Evolutionary conservation across 2,329 filamentous ascomycete genomes (phyloP), one percentile per base, ranked within the genome.

Genomic region (Pseudogymnoascus sp.): DNA sequence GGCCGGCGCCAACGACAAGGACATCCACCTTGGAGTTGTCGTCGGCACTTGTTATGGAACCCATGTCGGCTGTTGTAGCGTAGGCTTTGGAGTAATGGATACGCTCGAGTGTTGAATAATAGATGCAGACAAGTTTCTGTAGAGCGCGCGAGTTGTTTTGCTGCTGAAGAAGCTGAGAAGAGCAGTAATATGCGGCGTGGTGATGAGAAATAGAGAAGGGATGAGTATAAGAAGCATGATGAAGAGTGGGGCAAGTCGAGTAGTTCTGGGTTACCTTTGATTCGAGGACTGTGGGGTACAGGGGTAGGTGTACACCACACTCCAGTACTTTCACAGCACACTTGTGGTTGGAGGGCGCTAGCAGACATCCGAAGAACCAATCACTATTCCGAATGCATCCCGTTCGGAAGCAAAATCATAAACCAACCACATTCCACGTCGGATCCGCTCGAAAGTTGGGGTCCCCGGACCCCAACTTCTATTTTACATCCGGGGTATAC

Each of bases 1-100:
- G 81, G 11, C 81, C 81, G 14, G 80, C 80, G 16, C 81, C 81
- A 6, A 82, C 70, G 42, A 82, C 79, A 5, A 81, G 69, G 19
- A 80, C 78, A 70, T 81, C 78, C 31, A 77, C 74, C 66, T 79
- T 65, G 66, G 64, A 75, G 38, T 42, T 42, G 38, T 42, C 38
- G 38, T 16, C 4, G 38, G 38, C 38, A 42, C 19, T 19, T 42
- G 38, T 42, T 19, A 42, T 42, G 38, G 38, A 42, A 42, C 38
- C 38, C 38, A 42, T 42, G 38, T 11, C 38, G 38, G 19, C 38
- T 42, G 38, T 42, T 19, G 38, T 19, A 42, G 16, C 13, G 38
- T 42, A 11, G 38, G 38, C 11, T 42, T 42, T 42, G 4, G 38
- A 42, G 38, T 42, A 42, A 42, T 19, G 16, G 38, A 42, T 42